A percentile compares a stretch with the other conserved stretches of the same genome.
Evolutionary conservation across 2,329 filamentous ascomycete species (phyloP).

Genomic region (Blastomyces emzantsi): DNA sequence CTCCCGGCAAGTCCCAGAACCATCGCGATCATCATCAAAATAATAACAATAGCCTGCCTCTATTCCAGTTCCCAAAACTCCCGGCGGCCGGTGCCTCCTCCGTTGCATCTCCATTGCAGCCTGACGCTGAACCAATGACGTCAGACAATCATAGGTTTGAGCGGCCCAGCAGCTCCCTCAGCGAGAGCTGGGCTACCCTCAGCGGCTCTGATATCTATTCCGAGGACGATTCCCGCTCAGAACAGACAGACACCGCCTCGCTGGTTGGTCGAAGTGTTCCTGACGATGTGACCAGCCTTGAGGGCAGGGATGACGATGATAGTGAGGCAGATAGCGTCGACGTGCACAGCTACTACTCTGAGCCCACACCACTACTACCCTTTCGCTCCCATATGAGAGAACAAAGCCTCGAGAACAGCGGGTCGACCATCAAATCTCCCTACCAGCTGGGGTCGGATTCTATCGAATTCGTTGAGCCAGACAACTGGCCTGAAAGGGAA

Average conservation of each 20-base stretch:
- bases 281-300: conserved; percentile 39
- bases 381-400: conserved; percentile 1
- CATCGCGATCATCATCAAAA: conserved; percentile 26
- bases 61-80: conserved; percentile 35
- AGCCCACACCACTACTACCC: conserved; percentile 13
- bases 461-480: conserved; percentile 37
- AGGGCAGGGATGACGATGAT: conserved; percentile 28
- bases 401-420: conserved; percentile 6
- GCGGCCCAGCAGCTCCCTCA: conserved; percentile 27
- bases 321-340: conserved; percentile 31
- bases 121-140: conserved; percentile 25
- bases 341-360: conserved; percentile 24
- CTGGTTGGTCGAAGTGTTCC: conserved; percentile 35
- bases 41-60: conserved; percentile 21
- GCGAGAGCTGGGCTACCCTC: conserved; percentile 41
- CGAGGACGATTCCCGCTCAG: conserved; percentile 38
- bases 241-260: conserved; percentile 37
- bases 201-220: conserved; percentile 37
- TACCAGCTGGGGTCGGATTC: conserved; percentile 23
- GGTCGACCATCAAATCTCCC: background rate
- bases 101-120: conserved; percentile 33
- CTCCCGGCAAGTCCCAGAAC: conserved; percentile 29
- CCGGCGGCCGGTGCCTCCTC: conserved; percentile 33
- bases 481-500: conserved; percentile 32
- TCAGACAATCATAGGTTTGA: conserved; percentile 24